These are phyloP conservation scores for Euryodendron excelsum DNA, from an alignment of 148 eudicot genomes.

Conservation along the genomic window DNA sequence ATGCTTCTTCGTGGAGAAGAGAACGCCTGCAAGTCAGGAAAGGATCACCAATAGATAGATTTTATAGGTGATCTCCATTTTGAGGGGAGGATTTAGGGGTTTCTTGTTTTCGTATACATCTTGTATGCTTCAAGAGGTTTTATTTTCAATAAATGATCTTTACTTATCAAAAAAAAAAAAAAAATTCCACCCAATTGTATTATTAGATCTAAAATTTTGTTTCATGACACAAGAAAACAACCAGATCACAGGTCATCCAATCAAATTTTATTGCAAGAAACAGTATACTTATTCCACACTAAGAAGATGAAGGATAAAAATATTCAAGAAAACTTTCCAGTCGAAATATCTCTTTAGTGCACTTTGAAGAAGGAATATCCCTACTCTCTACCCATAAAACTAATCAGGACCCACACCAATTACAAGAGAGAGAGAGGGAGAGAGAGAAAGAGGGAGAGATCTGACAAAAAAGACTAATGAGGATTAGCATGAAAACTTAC, in stretches of 20 bases:
- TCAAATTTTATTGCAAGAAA: not conserved
- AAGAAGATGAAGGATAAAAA: not conserved
- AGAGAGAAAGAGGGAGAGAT: no score
- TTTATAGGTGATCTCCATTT: no score
- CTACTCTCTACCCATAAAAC: no score
- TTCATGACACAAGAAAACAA: not conserved
- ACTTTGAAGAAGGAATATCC: not conserved
- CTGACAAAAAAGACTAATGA: no score
- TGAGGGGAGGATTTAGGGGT: no score
- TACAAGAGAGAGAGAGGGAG: no score
- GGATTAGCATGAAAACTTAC: not conserved
- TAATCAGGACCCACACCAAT: no score
- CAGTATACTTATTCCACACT: not conserved
- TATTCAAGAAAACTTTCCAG: not conserved
- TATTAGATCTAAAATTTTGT: not conserved
- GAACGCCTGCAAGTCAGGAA: conserved; percentile 56
- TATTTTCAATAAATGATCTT: no score
- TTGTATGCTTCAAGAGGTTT: no score
- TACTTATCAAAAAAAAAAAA: not conserved
- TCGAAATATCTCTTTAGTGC: not conserved
- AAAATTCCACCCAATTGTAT: not conserved
- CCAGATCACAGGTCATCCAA: not conserved
- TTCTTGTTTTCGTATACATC: no score
- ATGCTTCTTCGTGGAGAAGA: conserved; percentile 88
- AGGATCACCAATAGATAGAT: not conserved